These are phyloP conservation scores for Biscogniauxia marginata DNA, from an alignment of 2,329 filamentous ascomycete genomes.

Conservation along the genomic window DNA sequence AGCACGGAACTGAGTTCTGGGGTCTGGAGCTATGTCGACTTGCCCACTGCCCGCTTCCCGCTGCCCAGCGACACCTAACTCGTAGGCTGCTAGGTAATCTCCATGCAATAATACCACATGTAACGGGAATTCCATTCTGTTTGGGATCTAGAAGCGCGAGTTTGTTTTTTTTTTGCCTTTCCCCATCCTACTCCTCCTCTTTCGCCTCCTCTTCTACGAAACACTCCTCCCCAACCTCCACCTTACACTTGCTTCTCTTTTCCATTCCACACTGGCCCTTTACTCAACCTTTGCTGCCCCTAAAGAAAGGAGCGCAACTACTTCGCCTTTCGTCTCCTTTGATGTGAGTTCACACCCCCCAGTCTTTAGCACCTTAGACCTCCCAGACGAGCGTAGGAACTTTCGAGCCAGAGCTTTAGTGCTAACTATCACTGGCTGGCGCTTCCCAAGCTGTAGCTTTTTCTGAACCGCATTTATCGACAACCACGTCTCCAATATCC, in stretches of 20 bases:
- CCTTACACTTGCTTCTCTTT: background rate
- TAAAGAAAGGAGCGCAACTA: background rate
- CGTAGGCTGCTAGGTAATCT: background rate
- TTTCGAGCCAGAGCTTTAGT: background rate
- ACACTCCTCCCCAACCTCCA: background rate
- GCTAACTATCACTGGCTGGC: background rate
- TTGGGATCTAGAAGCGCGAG: background rate
- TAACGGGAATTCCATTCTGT: background rate
- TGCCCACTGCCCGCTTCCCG: background rate
- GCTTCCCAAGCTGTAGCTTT: background rate
- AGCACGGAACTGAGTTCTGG: background rate
- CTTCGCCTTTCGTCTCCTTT: background rate
- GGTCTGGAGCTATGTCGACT: background rate
- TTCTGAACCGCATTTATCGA: background rate
- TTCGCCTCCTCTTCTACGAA: constrained; percentile 1
- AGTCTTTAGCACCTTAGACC: background rate
- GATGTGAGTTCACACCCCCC: background rate
- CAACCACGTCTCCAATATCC: background rate
- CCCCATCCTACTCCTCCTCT: background rate
- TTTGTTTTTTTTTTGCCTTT: background rate
- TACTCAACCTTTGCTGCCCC: background rate
- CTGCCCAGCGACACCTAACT: background rate
- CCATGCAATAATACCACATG: background rate
- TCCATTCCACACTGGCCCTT: background rate
- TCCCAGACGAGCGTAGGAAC: background rate